Evolutionary conservation across 2,329 filamentous ascomycete species (phyloP).

Genomic region (Penicillium vulpinum): DNA sequence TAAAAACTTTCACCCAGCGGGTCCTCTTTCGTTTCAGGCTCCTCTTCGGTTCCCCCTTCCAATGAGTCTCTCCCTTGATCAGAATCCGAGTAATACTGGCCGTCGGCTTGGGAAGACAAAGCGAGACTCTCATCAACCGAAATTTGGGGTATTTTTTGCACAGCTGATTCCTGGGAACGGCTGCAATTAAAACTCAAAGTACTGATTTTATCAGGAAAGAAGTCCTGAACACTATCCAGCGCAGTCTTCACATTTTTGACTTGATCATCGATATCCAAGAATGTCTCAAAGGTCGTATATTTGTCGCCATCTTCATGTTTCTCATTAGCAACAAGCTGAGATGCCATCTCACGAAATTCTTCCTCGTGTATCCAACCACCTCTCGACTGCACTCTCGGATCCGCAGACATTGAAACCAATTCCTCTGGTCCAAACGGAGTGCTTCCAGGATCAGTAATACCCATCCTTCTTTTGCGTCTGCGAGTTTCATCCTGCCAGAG

Average conservation of each 20-base stretch:
- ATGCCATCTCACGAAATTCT: conserved; percentile 69
- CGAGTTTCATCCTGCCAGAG: conserved; percentile 89
- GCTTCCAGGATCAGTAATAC: conserved; percentile 61
- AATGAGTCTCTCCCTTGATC: conserved; percentile 35
- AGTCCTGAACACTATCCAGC: conserved; percentile 80
- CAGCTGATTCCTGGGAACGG: conserved; percentile 10
- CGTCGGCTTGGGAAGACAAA: conserved; percentile 47
- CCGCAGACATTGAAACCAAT: conserved; percentile 84
- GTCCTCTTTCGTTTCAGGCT: conserved; percentile 9
- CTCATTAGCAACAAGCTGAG: conserved; percentile 65
- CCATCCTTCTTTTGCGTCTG: conserved; percentile 71
- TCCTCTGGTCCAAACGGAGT: conserved; percentile 80
- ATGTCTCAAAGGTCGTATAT: conserved; percentile 63
- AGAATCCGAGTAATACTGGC: conserved; percentile 42
- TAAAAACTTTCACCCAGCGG: conserved; percentile 26
- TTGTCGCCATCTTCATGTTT: conserved; percentile 48
- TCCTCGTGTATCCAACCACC: conserved; percentile 92
- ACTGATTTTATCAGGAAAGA: conserved; percentile 69
- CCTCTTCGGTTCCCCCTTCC: conserved; percentile 9
- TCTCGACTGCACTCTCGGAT: conserved; percentile 68
- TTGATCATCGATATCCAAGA: conserved; percentile 57
- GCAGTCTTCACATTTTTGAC: conserved; percentile 69
- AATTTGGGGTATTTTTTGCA: conserved; percentile 35
- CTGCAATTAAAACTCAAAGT: conserved; percentile 23
- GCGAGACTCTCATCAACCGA: conserved; percentile 67